Evolutionary conservation across 2,329 filamentous ascomycete species (phyloP).

Genomic region (Fusarium camptoceras): DNA sequence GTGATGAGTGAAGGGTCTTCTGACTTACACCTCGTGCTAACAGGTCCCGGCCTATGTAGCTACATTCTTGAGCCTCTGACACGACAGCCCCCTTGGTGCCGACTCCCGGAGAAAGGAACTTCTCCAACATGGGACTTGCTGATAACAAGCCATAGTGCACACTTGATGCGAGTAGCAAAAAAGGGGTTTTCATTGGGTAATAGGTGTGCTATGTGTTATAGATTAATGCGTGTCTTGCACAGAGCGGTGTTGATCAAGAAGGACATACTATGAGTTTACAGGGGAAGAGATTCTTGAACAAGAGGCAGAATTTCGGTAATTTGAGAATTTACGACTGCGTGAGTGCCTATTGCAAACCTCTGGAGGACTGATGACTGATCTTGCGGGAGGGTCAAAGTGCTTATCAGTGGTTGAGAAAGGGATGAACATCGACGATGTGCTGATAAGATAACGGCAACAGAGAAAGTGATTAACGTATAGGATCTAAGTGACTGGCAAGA

Average conservation of each 20-base stretch:
- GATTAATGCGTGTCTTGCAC: slow-evolving; percentile 4
- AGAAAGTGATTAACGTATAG: neutral
- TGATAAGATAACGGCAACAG: neutral
- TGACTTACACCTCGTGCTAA: slow-evolving; percentile 62
- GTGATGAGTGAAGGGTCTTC: neutral
- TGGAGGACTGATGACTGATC: neutral
- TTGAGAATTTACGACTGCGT: neutral
- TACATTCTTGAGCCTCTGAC: slow-evolving; percentile 76
- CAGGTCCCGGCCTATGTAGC: slow-evolving; percentile 73
- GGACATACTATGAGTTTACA: slow-evolving; percentile 1
- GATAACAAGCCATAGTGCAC: slow-evolving; percentile 17
- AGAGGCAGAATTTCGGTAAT: neutral
- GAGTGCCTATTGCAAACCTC: neutral
- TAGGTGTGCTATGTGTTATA: neutral
- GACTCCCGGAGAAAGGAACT: slow-evolving; percentile 22
- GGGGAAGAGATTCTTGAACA: neutral
- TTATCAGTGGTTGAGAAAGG: neutral
- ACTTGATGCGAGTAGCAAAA: slow-evolving; percentile 24
- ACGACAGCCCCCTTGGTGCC: slow-evolving; percentile 72
- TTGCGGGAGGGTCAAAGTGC: neutral
- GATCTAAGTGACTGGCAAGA: neutral
- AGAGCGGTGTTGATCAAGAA: neutral
- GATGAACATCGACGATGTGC: neutral
- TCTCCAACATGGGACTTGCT: slow-evolving; percentile 21
- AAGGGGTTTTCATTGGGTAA: slow-evolving; percentile 12